phyloP scores from a whole-genome alignment of 768 basidiomycete genomes.

The Suillus weaverae region DNA sequence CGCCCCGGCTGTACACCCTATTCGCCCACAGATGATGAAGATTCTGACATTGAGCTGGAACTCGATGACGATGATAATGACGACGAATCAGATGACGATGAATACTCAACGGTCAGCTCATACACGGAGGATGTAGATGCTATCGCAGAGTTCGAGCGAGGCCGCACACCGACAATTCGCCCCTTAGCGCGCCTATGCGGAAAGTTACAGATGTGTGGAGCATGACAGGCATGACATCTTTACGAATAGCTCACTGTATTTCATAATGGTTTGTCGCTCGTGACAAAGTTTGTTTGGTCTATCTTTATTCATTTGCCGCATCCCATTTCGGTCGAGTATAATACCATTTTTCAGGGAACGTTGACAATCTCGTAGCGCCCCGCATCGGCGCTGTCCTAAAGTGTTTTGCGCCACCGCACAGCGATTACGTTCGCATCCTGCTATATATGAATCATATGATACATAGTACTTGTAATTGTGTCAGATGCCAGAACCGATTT shows the following conservation, averaged over 20 bases:
- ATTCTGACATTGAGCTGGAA: conserved; percentile 34
- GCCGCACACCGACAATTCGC: conserved; percentile 41
- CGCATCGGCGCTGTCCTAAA: neutral
- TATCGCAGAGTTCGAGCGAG: conserved; percentile 41
- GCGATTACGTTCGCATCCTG: neutral
- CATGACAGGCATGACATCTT: conserved; percentile 12
- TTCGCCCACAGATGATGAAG: conserved; percentile 35
- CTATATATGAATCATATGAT: no score
- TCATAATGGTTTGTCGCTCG: conserved; percentile 8
- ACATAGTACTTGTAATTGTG: neutral
- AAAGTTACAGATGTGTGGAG: conserved; percentile 22
- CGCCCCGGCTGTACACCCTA: conserved; percentile 26
- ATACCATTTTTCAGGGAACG: neutral
- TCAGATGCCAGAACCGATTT: neutral
- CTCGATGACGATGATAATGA: conserved; percentile 23
- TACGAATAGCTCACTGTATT: conserved; percentile 9
- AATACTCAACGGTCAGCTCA: conserved; percentile 32
- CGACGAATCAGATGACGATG: conserved; percentile 28
- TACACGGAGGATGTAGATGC: conserved; percentile 41
- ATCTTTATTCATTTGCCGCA: conserved; percentile 14
- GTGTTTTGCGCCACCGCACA: neutral
- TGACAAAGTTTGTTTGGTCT: conserved; percentile 5
- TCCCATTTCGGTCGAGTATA: neutral
- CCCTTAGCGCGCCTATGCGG: conserved; percentile 36
- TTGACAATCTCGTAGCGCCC: neutral